phyloP scores from a whole-genome alignment of 163 green algal genomes.

The Chlamydomonas reinhardtii region DNA sequence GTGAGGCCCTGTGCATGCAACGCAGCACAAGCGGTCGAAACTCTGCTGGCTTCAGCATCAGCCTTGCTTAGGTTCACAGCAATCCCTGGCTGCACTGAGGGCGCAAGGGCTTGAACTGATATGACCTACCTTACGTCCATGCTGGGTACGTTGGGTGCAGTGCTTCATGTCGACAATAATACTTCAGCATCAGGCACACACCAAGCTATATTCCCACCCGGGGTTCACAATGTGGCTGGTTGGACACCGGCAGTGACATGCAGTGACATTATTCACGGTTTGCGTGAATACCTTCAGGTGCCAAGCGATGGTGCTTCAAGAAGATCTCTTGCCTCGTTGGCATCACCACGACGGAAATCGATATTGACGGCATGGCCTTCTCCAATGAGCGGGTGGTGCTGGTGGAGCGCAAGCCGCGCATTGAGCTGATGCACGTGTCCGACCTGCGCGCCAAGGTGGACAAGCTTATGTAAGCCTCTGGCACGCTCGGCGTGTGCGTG shows the following conservation, averaged over 20 bases:
- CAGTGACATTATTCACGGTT: no score
- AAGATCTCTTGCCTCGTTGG: not conserved
- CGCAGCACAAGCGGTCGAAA: not conserved
- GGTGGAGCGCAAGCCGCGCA: slow-evolving; percentile 29
- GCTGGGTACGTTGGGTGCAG: no score
- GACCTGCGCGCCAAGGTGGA: not conserved
- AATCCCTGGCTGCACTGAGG: no score
- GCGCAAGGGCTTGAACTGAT: no score
- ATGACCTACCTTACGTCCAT: no score
- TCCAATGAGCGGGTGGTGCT: slow-evolving; percentile 10
- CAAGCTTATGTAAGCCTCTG: not conserved
- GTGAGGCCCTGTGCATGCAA: slow-evolving; percentile 17
- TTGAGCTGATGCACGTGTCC: not conserved
- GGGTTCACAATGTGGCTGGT: no score
- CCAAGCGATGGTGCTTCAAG: slow-evolving; percentile 11
- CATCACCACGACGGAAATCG: no score
- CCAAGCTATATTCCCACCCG: no score
- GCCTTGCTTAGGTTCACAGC: no score
- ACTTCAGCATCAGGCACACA: no score
- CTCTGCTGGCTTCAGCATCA: not conserved
- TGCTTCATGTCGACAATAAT: no score
- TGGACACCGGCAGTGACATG: no score
- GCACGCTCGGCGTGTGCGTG: not conserved
- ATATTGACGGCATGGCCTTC: slow-evolving; percentile 9
- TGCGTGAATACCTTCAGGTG: slow-evolving; percentile 9